Evolutionary conservation across 805 yeast species (phyloP).

Genomic region (Priceomyces fermenticarens): DNA sequence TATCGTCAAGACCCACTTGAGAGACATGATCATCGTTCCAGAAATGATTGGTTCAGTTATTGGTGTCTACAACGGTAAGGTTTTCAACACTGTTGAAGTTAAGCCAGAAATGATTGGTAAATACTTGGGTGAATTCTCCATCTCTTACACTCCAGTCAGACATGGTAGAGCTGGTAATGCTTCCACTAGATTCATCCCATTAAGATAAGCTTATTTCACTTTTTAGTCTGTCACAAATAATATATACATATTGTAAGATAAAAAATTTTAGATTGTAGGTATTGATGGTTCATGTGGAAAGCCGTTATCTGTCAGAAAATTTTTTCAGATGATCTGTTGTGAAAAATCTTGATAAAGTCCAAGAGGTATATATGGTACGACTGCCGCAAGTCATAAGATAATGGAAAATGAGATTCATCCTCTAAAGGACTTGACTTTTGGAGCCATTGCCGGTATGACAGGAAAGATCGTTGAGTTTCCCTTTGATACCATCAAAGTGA

Average conservation of each 20-base stretch:
- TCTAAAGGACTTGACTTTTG: conserved; percentile 42
- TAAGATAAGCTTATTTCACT: conserved; percentile 33
- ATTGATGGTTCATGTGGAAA: too few relatives aligned
- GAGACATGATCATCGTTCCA: conserved; percentile 98
- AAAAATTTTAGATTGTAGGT: neutral
- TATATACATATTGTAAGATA: conserved; percentile 6
- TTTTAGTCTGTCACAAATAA: conserved; percentile 10
- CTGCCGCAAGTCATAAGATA: neutral
- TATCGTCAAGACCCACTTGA: conserved; percentile 96
- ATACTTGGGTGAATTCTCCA: conserved; percentile 99
- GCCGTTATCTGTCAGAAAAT: too few relatives aligned
- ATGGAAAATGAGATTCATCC: conserved; percentile 10
- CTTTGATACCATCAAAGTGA: conserved; percentile 87
- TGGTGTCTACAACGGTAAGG: conserved; percentile 99
- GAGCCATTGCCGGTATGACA: conserved; percentile 69
- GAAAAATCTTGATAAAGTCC: too few relatives aligned
- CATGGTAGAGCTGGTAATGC: conserved; percentile 97
- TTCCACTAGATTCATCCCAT: conserved; percentile 76
- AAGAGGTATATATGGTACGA: too few relatives aligned
- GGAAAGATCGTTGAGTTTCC: conserved; percentile 90
- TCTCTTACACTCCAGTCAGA: conserved; percentile 98
- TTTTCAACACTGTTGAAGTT: conserved; percentile 97
- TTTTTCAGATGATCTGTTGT: too few relatives aligned
- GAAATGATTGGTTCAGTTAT: conserved; percentile 99
- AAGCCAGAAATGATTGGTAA: conserved; percentile 99